Evolutionary conservation across 1,284 basidiomycete species (phyloP), one percentile per base, ranked within the genome.

Genomic region (Ustilago sp.): DNA sequence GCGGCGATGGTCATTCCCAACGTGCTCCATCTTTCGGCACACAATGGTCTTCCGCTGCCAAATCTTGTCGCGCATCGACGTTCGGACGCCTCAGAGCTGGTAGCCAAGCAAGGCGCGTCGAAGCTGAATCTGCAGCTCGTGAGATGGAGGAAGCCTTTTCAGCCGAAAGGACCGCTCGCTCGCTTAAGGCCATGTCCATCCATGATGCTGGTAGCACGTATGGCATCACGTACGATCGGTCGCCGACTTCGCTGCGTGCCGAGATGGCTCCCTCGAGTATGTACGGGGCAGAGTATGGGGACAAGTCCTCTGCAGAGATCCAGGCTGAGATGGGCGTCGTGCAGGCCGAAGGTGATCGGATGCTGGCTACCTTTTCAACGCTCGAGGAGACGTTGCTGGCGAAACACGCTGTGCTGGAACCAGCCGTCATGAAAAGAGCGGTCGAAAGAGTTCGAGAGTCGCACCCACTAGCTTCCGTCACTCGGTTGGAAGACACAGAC

Each of bases 301-400:
- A 69, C 45, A 74, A 74, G 47, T 43, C 64, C 4, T 59, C 71
- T n/a, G 54, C 62, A n/a, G 81, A 82, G 62, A 76, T 82, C 34
- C 62, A 68, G 43, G 81, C 81, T 34, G 80, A 82, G 64, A 80
- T 80, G 13, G 54, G 59, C 31, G 78, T 81, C 15, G 79, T 82
- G 6, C 67, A 78, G 47, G 70, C 66, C 23, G 81, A 82, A 50
- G 77, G 79, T 32, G 59, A 67, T 35, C 63, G 81, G 19, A 68
- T 82, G 63, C 56, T 82, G 4, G 70, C 58, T 17, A 82, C 66
- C 3, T 82, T 81, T 38, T 53, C 50, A 3, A 50, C 59, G 17
- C 64, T 80, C n/a, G 77, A 82, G 52, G 66, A 78, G 35, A 54
- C 66, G 39, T 60, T 79, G 0, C 11, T 77, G n/a, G 36, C 61